Conservation (phyloP, 768 basidiomycete species). For the Tulasnella sp. region DNA sequence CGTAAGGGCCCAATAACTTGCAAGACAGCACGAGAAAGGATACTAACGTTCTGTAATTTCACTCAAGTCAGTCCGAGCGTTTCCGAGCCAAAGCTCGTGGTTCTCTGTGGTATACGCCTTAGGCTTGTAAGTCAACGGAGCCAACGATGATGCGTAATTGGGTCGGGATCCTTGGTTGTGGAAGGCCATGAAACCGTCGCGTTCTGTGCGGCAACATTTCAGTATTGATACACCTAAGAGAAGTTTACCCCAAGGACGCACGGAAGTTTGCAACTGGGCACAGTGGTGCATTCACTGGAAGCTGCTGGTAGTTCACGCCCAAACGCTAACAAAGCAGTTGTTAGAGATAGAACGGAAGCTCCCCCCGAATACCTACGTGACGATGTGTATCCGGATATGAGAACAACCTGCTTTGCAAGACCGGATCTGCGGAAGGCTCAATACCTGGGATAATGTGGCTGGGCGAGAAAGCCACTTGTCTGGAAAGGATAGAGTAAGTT, state of each 20-base stretch:
- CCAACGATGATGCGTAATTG: conserved; percentile 73
- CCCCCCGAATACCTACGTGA: conserved; percentile 4
- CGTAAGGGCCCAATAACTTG: neutral
- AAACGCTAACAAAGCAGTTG: conserved; percentile 22
- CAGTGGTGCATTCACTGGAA: conserved; percentile 76
- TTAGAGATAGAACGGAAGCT: neutral
- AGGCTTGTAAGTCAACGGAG: conserved; percentile 51
- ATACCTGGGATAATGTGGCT: conserved; percentile 79
- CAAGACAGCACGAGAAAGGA: neutral
- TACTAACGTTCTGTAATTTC: conserved; percentile 62
- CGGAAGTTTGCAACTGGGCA: conserved; percentile 73
- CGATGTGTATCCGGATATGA: conserved; percentile 49
- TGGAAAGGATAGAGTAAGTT: neutral
- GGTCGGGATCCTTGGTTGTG: conserved; percentile 73
- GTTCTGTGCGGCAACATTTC: conserved; percentile 29
- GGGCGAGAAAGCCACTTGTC: conserved; percentile 68
- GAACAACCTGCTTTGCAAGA: conserved; percentile 89
- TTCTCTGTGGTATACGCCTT: conserved; percentile 30
- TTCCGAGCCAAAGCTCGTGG: conserved; percentile 68
- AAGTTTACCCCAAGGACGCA: neutral
- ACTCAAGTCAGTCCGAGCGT: conserved; percentile 36
- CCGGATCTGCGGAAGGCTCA: conserved; percentile 83
- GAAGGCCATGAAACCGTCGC: conserved; percentile 58
- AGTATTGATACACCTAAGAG: neutral
- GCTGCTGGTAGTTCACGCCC: conserved; percentile 41